A percentile compares a stretch with the other conserved stretches of the same genome.
Conservation (phyloP, 225 moss, liverwort and hornwort genomes). For the Pleurozium schreberi region DNA sequence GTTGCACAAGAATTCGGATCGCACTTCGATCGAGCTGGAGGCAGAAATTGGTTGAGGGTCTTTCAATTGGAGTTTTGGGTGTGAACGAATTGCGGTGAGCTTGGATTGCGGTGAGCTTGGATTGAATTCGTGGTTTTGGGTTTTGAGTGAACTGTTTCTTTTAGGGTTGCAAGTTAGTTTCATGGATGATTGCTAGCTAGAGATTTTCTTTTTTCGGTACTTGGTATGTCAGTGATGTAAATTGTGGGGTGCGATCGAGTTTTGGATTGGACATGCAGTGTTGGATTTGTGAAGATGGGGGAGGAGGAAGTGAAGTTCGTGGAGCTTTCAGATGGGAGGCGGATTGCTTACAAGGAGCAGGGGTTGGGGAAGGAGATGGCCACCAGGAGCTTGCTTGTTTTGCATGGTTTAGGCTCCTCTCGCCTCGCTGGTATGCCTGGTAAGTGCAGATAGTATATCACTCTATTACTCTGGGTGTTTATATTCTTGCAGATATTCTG, state of each 20-base stretch:
- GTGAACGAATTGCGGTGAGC: neutral
- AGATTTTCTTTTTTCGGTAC: neutral
- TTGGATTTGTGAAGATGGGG: neutral
- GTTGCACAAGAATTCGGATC: neutral
- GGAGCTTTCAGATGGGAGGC: slow-evolving; percentile 24
- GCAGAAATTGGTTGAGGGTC: neutral
- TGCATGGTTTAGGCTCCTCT: slow-evolving; percentile 53
- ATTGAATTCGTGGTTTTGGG: neutral
- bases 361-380: slow-evolving; percentile 17
- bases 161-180: neutral
- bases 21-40: neutral
- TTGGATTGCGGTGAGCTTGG: neutral
- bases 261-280: neutral
- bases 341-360: slow-evolving; percentile 35
- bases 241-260: neutral
- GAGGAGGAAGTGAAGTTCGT: slow-evolving; percentile 11
- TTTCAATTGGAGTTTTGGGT: neutral
- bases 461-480: neutral
- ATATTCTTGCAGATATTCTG: neutral
- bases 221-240: neutral
- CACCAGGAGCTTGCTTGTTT: slow-evolving; percentile 21
- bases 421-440: slow-evolving; percentile 54
- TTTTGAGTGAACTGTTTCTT: neutral
- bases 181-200: neutral
- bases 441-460: neutral